A percentile compares a stretch with the other conserved stretches of the same genome.
Conservation (phyloP, 2,329 filamentous ascomycete genomes). For the Verticillium nonalfalfae region DNA sequence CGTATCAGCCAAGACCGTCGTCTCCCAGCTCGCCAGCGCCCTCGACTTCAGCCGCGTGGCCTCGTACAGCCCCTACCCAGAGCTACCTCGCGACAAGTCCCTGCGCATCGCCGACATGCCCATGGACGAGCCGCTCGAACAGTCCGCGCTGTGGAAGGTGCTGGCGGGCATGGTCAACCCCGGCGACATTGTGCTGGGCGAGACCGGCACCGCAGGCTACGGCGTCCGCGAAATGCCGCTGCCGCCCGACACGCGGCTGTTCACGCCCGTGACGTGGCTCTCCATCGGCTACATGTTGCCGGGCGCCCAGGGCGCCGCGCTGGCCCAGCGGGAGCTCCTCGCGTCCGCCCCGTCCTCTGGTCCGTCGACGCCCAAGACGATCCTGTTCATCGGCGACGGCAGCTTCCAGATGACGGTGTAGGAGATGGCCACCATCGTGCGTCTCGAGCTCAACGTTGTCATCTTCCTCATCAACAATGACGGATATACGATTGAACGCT, state of each 20-base stretch:
- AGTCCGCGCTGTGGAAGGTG: slow-evolving; percentile 40
- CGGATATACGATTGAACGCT: slow-evolving; percentile 53
- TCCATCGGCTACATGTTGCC: slow-evolving; percentile 57
- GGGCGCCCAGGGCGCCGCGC: slow-evolving; percentile 46
- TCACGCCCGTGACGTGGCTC: slow-evolving; percentile 49
- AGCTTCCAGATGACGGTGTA: slow-evolving; percentile 62
- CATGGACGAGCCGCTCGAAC: slow-evolving; percentile 30
- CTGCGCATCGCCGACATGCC: slow-evolving; percentile 10
- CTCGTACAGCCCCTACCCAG: slow-evolving; percentile 17
- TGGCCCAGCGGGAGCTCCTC: slow-evolving; percentile 43
- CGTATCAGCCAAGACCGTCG: slow-evolving; percentile 13
- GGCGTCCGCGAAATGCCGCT: slow-evolving; percentile 45
- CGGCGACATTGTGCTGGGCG: slow-evolving; percentile 49
- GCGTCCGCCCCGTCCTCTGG: slow-evolving; percentile 2
- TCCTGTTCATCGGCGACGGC: slow-evolving; percentile 57
- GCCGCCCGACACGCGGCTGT: slow-evolving; percentile 37
- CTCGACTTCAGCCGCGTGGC: slow-evolving; percentile 16
- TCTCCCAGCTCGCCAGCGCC: slow-evolving; percentile 13
- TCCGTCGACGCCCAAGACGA: slow-evolving; percentile 25
- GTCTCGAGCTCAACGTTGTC: slow-evolving; percentile 38
- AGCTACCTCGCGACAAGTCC: slow-evolving; percentile 17
- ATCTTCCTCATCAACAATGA: slow-evolving; percentile 52
- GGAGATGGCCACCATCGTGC: slow-evolving; percentile 58
- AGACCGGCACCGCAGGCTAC: slow-evolving; percentile 51
- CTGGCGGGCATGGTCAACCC: slow-evolving; percentile 38